Percentiles rank a stretch among this genome's conserved stretches.
These are phyloP conservation scores for Monilinia polystroma DNA, from an alignment of 2,329 filamentous ascomycete species.

Conservation along the genomic window DNA sequence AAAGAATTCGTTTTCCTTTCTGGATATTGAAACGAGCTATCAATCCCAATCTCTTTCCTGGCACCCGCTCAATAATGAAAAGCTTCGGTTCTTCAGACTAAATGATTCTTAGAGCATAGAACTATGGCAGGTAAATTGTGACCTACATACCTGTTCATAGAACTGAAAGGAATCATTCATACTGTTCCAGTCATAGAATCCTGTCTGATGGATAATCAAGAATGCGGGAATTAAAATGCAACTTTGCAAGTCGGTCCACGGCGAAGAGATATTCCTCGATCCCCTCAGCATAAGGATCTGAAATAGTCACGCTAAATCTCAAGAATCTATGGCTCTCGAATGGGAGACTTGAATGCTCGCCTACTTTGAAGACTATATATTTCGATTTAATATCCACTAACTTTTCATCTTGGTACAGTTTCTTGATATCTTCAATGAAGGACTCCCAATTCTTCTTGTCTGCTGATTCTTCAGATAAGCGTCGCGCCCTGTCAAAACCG, in stretches of 20 bases:
- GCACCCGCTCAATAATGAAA: slow-evolving; percentile 28
- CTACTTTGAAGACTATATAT: slow-evolving; percentile 37
- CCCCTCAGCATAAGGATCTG: slow-evolving; percentile 25
- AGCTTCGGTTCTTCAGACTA: slow-evolving; percentile 20
- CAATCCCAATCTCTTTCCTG: slow-evolving; percentile 44
- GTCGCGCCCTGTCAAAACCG: slow-evolving; percentile 39
- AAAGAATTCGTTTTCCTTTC: slow-evolving; percentile 44
- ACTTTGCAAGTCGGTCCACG: slow-evolving; percentile 29
- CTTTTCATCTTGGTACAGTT: neutral
- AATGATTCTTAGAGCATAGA: slow-evolving; percentile 8
- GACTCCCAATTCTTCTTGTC: slow-evolving; percentile 33
- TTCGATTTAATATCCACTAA: slow-evolving; percentile 25
- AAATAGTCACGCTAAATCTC: slow-evolving; percentile 37
- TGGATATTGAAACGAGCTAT: slow-evolving; percentile 42
- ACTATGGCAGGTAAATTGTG: neutral
- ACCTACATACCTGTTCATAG: slow-evolving; percentile 38
- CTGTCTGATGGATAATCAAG: slow-evolving; percentile 21
- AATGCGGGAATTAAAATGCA: slow-evolving; percentile 33
- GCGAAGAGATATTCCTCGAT: slow-evolving; percentile 23
- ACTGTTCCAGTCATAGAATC: slow-evolving; percentile 32
- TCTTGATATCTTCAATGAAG: slow-evolving; percentile 33
- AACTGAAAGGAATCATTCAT: slow-evolving; percentile 33
- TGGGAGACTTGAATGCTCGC: slow-evolving; percentile 35
- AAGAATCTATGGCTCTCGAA: slow-evolving; percentile 39
- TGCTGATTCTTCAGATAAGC: slow-evolving; percentile 32